Evolutionary conservation across 805 yeast species (phyloP).

Genomic region (Candida vaughaniae): DNA sequence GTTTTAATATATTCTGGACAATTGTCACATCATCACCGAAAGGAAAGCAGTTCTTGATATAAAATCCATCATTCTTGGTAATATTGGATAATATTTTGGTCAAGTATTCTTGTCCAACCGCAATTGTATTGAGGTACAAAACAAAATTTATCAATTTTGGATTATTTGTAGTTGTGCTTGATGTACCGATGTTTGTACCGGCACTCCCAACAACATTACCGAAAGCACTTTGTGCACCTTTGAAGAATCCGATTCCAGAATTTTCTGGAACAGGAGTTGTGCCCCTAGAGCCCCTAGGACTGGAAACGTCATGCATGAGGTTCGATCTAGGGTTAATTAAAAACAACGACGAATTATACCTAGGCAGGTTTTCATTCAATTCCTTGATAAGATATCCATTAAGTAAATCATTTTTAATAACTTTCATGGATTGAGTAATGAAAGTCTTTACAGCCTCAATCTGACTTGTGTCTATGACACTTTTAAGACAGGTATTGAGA

Average conservation of each 20-base stretch:
- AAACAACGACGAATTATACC: slow-evolving; percentile 34
- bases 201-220: slow-evolving; percentile 40
- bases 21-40: slow-evolving; percentile 37
- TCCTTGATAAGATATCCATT: slow-evolving; percentile 44
- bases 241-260: slow-evolving; percentile 35
- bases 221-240: slow-evolving; percentile 44
- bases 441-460: slow-evolving; percentile 52
- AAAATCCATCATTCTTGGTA: slow-evolving; percentile 18
- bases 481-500: slow-evolving; percentile 63
- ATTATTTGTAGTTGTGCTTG: slow-evolving; percentile 30
- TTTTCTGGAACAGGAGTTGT: slow-evolving; percentile 36
- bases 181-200: slow-evolving; percentile 15
- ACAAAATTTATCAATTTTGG: slow-evolving; percentile 58
- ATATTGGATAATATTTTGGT: slow-evolving; percentile 49
- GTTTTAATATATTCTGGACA: slow-evolving; percentile 26
- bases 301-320: slow-evolving; percentile 13
- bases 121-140: slow-evolving; percentile 70
- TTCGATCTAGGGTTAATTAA: slow-evolving; percentile 13
- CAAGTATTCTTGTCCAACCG: slow-evolving; percentile 60
- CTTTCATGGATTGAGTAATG: slow-evolving; percentile 53
- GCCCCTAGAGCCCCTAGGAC: slow-evolving; percentile 18
- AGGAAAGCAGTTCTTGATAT: slow-evolving; percentile 27
- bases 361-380: slow-evolving; percentile 39
- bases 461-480: slow-evolving; percentile 72
- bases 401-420: slow-evolving; percentile 63